A percentile compares a stretch with the other conserved stretches of the same genome.
Conservation (phyloP, 331 rosid genomes). For the Phaseolus coccineus region DNA sequence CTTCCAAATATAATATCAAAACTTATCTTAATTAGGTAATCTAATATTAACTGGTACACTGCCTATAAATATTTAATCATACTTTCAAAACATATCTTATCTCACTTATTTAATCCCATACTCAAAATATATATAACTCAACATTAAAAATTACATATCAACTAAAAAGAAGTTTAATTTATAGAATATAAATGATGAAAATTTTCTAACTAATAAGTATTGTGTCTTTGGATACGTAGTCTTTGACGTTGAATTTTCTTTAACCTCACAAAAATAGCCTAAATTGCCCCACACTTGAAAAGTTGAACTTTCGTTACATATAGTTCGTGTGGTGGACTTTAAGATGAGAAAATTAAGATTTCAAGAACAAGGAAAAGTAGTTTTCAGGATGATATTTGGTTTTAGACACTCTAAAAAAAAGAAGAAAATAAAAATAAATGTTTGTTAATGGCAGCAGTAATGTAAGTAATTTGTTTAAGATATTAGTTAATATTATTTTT, state of each 20-base stretch:
- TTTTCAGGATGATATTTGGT: neutral
- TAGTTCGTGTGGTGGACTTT: neutral
- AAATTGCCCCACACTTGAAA: neutral
- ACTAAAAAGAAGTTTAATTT: too few species aligned
- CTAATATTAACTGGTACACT: too few species aligned
- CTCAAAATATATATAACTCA: too few species aligned
- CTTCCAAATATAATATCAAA: too few species aligned
- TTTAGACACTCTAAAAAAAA: neutral
- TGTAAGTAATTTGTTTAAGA: neutral
- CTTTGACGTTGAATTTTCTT: constrained; percentile 17
- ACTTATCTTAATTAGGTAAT: too few species aligned
- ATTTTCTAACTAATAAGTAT: too few species aligned
- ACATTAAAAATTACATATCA: too few species aligned
- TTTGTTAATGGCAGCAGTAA: neutral
- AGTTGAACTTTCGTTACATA: neutral
- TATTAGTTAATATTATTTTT: too few species aligned
- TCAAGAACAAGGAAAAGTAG: neutral
- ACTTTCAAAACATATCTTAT: too few species aligned
- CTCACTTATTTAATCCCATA: too few species aligned
- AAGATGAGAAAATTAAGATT: neutral
- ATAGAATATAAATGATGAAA: too few species aligned
- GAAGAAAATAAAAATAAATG: neutral
- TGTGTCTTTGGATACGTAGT: neutral
- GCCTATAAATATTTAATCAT: too few species aligned
- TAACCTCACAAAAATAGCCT: neutral